phyloP scores from a whole-genome alignment of 352 stramenopile species.

The Globisporangium spiculum region DNA sequence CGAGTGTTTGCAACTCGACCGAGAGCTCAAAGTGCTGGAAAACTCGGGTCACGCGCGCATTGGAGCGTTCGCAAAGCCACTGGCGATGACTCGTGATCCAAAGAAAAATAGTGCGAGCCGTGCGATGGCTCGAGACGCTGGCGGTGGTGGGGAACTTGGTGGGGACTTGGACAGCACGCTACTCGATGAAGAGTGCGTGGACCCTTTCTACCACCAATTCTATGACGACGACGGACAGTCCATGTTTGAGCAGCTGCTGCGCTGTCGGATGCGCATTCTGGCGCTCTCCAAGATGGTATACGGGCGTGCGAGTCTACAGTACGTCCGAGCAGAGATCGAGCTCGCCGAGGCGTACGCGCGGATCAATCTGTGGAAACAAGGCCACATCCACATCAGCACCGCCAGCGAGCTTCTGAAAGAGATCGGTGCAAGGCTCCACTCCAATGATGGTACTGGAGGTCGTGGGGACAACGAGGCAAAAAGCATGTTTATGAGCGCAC shows the following conservation, averaged over 20 bases:
- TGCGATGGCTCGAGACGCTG: not conserved
- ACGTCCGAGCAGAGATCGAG: constrained; percentile 47
- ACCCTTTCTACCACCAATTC: constrained; percentile 61
- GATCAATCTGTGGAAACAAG: constrained; percentile 72
- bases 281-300: constrained; percentile 51
- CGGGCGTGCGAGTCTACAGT: constrained; percentile 32
- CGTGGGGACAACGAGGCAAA: too few species aligned
- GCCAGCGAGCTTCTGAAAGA: constrained; percentile 38
- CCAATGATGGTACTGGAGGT: not conserved
- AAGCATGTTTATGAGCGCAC: constrained; percentile 4
- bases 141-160: not conserved
- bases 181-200: constrained; percentile 34
- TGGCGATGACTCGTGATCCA: constrained; percentile 25
- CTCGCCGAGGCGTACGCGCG: constrained; percentile 53
- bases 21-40: constrained; percentile 62
- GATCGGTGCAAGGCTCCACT: constrained; percentile 16
- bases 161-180: constrained; percentile 7
- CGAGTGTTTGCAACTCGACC: constrained; percentile 34
- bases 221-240: constrained; percentile 53
- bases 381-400: constrained; percentile 36
- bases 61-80: constrained; percentile 56
- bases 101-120: not conserved
- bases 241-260: constrained; percentile 60
- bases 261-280: constrained; percentile 48
- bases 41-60: constrained; percentile 53